A percentile compares a stretch with the other conserved stretches of the same genome.
Conservation (phyloP, 2,329 filamentous ascomycete genomes). For the Aspergillus alliaceus region DNA sequence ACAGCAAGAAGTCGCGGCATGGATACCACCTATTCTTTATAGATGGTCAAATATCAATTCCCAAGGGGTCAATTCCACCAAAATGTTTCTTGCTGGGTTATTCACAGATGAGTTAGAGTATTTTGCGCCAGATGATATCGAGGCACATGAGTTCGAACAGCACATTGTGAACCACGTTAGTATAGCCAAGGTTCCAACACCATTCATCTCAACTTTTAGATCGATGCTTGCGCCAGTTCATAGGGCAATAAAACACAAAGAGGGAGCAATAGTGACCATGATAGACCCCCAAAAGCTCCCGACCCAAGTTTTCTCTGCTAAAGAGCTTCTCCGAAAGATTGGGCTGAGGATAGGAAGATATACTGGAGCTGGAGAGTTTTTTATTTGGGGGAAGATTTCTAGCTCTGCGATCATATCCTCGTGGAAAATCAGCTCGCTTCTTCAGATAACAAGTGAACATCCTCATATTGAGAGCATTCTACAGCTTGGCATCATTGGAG, state of each 20-base stretch:
- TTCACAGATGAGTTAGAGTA: slow-evolving; percentile 16
- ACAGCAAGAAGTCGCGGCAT: background rate
- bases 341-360: slow-evolving; percentile 22
- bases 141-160: slow-evolving; percentile 16
- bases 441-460: slow-evolving; percentile 14
- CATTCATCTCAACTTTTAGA: slow-evolving; percentile 35
- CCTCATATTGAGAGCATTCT: slow-evolving; percentile 26
- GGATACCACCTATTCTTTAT: slow-evolving; percentile 31
- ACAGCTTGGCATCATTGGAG: slow-evolving; percentile 23
- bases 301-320: slow-evolving; percentile 27
- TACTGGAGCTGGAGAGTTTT: slow-evolving; percentile 31
- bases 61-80: slow-evolving; percentile 30
- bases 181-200: slow-evolving; percentile 19
- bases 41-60: slow-evolving; percentile 34
- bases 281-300: slow-evolving; percentile 31
- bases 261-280: slow-evolving; percentile 28
- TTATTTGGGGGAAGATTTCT: slow-evolving; percentile 35
- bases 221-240: slow-evolving; percentile 32
- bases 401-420: slow-evolving; percentile 28
- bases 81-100: slow-evolving; percentile 24
- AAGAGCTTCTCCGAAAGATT: slow-evolving; percentile 21
- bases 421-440: slow-evolving; percentile 24
- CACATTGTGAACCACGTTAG: slow-evolving; percentile 28
- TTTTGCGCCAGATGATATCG: slow-evolving; percentile 16
- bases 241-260: slow-evolving; percentile 23